Evolutionary conservation across 176 grass and related monocot genomes (phyloP), one percentile per base, ranked within the genome.

Genomic region (Urochloa ruziziensis): DNA sequence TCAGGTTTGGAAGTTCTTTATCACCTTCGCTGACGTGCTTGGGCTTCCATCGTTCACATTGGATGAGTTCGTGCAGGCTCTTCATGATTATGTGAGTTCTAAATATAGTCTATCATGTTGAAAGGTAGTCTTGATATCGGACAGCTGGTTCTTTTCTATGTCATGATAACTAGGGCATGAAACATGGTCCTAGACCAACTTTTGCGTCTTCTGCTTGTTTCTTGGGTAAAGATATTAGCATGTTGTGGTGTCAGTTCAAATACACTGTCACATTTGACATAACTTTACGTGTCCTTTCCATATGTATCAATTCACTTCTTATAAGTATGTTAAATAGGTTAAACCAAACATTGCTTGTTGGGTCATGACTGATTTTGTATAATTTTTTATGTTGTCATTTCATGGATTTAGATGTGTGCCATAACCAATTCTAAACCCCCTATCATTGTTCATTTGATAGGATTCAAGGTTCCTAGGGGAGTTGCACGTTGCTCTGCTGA

Each of bases 11-110:
- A 95, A 94, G 72, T 99, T 99, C 68, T 94, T 96, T 72, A 85
- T 96, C 70, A 99, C 96, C 54, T 99, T 99, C 53, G 80, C 85
- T 74, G 96, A 99, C 81, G 49, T 96, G 33, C 89, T 99, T 81
- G 93, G 89, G 39, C 87, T 99, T 86, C 87, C 89, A 87, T 86
- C 96, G 18, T 92, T 99, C 87, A 99, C 91, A 64, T 90, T 99
- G 64, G 96, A 99, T 17, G 96, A 99, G 87, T 96, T 99, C 17
- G 68, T 96, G 62, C 96, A 99, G 84, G 90, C 93, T 90, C 93
- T 99, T 85, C 96, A 99, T 90, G 96, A 99, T 99, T 99, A 88
- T 94, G 96, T 99, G 86, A 95, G 89, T 85, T 78, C 43, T 81
- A 36, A 11, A 27, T 42, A 37, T 7, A 24, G 42, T 63, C 56